A percentile compares a stretch with the other conserved stretches of the same genome.
phyloP scores from a whole-genome alignment of 495 filamentous ascomycete genomes.

The Amorphotheca resinae region DNA sequence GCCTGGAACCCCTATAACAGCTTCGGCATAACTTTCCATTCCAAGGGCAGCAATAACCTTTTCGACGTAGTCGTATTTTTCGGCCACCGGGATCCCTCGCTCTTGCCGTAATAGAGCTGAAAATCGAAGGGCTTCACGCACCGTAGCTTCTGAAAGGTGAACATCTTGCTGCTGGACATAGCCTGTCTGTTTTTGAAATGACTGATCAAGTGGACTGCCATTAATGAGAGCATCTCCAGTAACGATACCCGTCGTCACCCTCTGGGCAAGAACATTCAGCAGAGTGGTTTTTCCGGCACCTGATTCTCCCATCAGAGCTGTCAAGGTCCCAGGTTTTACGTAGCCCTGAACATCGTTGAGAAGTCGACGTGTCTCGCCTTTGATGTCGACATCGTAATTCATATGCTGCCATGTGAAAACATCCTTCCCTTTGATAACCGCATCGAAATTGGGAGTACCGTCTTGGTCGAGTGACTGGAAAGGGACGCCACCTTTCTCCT shows the following conservation, averaged over 20 bases:
- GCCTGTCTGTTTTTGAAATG: conserved; percentile 87
- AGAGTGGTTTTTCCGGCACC: conserved; percentile 67
- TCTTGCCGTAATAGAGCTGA: conserved; percentile 78
- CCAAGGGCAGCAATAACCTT: conserved; percentile 83
- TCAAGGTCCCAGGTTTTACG: conserved; percentile 84
- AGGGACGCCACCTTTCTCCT: conserved; percentile 34
- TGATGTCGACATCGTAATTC: conserved; percentile 83
- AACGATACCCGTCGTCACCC: conserved; percentile 78
- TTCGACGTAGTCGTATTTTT: conserved; percentile 80
- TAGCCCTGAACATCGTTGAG: conserved; percentile 78
- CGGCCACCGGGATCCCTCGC: conserved; percentile 46
- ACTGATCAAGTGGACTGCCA: conserved; percentile 57
- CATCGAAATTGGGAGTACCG: too few species aligned
- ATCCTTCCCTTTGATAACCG: too few species aligned
- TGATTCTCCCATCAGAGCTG: conserved; percentile 75
- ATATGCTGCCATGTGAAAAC: conserved; percentile 83
- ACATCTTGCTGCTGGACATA: conserved; percentile 97
- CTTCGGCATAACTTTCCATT: conserved; percentile 81
- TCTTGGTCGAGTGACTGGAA: conserved; percentile 34
- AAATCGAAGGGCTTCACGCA: conserved; percentile 75
- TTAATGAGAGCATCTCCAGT: conserved; percentile 79
- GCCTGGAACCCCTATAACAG: conserved; percentile 75
- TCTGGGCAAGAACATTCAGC: conserved; percentile 59
- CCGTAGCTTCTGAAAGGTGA: conserved; percentile 73
- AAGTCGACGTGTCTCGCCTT: conserved; percentile 58